Evolutionary conservation across 192 early-diverging fungal genomes (phyloP).

Genomic region (Linderina pennispora): DNA sequence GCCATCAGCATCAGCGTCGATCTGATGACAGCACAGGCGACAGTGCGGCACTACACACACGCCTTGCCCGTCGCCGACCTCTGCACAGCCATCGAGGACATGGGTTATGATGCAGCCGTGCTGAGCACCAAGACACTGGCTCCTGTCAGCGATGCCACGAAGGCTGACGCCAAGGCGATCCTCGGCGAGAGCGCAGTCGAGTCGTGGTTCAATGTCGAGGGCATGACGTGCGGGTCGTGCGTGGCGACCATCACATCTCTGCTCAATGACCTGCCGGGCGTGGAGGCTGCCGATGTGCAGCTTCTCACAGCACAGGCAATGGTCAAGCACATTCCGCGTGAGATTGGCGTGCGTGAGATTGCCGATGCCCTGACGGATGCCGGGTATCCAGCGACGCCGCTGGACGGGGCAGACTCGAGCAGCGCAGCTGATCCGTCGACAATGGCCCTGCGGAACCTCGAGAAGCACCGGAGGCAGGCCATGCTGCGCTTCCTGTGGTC

Average conservation of each 20-base stretch:
- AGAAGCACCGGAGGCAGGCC: conserved; percentile 72
- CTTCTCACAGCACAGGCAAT: conserved; percentile 65
- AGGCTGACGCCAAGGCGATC: conserved; percentile 4
- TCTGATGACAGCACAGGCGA: conserved; percentile 55
- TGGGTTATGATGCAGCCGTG: conserved; percentile 65
- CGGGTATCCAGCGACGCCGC: conserved; percentile 61
- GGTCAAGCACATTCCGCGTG: conserved; percentile 60
- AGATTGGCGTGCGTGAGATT: conserved; percentile 72
- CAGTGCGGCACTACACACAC: conserved; percentile 39
- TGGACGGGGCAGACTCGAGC: conserved; percentile 31
- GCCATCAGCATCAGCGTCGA: conserved; percentile 59
- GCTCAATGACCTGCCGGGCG: conserved; percentile 53
- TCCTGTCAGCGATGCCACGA: not conserved
- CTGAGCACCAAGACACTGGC: conserved; percentile 19
- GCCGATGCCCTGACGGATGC: conserved; percentile 66
- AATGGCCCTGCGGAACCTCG: conserved; percentile 66
- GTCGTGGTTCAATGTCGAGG: conserved; percentile 54
- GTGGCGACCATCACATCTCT: conserved; percentile 78
- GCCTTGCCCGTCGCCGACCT: conserved; percentile 31
- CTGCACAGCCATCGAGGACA: conserved; percentile 55
- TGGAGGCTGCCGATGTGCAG: conserved; percentile 71
- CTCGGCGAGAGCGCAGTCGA: conserved; percentile 22
- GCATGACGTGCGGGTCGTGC: conserved; percentile 96
- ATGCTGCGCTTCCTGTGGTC: conserved; percentile 54
- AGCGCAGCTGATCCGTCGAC: conserved; percentile 51